Conservation (phyloP, 2,329 filamentous ascomycete genomes). For the Sarocladium kiliense region DNA sequence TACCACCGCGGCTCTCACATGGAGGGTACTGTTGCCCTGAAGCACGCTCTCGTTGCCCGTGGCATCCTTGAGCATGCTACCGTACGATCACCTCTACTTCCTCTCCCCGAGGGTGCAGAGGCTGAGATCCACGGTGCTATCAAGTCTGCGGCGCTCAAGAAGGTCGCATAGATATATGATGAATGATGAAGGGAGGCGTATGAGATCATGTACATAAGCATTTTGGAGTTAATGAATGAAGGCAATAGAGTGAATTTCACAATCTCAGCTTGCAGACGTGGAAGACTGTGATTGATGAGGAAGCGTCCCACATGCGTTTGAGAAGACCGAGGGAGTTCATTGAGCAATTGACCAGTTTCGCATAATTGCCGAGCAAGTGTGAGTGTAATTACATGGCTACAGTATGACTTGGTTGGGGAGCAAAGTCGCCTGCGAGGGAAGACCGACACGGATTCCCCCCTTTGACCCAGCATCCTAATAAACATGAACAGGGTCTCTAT, state of each 20-base stretch:
- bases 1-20: constrained; percentile 51
- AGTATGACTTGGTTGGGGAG: too few relatives aligned
- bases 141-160: constrained; percentile 19
- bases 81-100: constrained; percentile 42
- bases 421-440: too few relatives aligned
- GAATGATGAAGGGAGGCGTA: neutral
- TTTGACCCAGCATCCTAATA: too few relatives aligned
- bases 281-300: too few relatives aligned
- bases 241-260: neutral
- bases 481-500: too few relatives aligned
- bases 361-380: too few relatives aligned
- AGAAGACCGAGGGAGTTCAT: too few relatives aligned
- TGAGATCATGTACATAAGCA: neutral
- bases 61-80: constrained; percentile 45
- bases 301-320: too few relatives aligned
- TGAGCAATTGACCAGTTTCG: too few relatives aligned
- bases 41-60: constrained; percentile 45
- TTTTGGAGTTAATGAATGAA: neutral
- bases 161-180: constrained; percentile 12
- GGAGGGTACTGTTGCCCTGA: constrained; percentile 48
- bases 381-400: too few relatives aligned
- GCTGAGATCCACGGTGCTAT: constrained; percentile 37
- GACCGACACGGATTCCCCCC: too few relatives aligned
- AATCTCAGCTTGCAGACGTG: too few relatives aligned
- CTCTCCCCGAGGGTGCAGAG: constrained; percentile 35